Conservation (phyloP, 2,329 filamentous ascomycete species). For the Fusarium caatingaense region DNA sequence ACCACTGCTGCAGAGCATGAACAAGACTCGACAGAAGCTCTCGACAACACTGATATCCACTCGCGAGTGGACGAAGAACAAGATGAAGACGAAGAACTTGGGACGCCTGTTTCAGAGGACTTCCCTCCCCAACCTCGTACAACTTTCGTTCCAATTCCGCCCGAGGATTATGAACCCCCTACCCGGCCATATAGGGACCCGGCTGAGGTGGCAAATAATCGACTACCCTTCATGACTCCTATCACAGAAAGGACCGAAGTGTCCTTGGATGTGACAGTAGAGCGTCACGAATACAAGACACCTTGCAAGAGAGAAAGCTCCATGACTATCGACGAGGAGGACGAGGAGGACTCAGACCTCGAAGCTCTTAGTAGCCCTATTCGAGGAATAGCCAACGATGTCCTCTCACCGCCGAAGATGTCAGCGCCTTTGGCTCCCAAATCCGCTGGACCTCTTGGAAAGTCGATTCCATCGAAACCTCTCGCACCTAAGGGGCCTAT, state of each 20-base stretch:
- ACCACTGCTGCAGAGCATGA: conserved; percentile 45
- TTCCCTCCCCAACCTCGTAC: conserved; percentile 68
- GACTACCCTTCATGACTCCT: conserved; percentile 97
- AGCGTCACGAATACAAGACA: conserved; percentile 77
- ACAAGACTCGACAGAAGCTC: conserved; percentile 34
- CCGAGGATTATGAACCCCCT: conserved; percentile 86
- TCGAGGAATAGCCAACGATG: conserved; percentile 69
- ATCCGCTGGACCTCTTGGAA: conserved; percentile 50
- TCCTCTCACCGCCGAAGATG: conserved; percentile 59
- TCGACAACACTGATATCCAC: conserved; percentile 10
- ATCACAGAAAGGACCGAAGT: conserved; percentile 96
- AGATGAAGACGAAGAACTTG: conserved; percentile 51
- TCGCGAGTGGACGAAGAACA: conserved; percentile 36
- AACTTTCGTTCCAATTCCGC: conserved; percentile 81
- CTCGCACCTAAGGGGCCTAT: conserved; percentile 73
- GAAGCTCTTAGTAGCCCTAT: conserved; percentile 77
- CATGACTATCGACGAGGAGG: conserved; percentile 48
- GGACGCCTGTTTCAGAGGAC: conserved; percentile 55
- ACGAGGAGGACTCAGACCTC: conserved; percentile 49
- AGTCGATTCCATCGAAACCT: conserved; percentile 52
- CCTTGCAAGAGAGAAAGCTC: conserved; percentile 70
- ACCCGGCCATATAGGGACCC: conserved; percentile 85
- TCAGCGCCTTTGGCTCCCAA: conserved; percentile 63
- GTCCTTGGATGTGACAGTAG: conserved; percentile 76
- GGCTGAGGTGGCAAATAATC: conserved; percentile 83